phyloP scores from a whole-genome alignment of 2,329 filamentous ascomycete genomes.

The Penicillium sp. region DNA sequence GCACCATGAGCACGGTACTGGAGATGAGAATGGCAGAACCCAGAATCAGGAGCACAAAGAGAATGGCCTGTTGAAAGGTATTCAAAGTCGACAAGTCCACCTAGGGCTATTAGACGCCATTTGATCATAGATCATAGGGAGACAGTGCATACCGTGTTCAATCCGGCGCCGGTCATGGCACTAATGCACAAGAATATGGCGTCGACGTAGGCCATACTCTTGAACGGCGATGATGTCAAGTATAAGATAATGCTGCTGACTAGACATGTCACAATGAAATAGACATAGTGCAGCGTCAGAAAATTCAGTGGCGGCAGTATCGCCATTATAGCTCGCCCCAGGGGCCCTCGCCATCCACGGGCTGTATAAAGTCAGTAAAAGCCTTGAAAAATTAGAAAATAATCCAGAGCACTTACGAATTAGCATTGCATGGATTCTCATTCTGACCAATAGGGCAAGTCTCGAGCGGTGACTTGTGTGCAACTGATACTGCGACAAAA shows the following conservation, averaged over 20 bases:
- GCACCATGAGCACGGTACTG: slow-evolving; percentile 57
- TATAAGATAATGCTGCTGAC: slow-evolving; percentile 58
- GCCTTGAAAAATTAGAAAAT: background rate
- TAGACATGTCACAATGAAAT: slow-evolving; percentile 56
- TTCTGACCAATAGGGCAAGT: background rate
- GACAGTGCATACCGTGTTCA: slow-evolving; percentile 52
- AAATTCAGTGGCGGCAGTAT: slow-evolving; percentile 49
- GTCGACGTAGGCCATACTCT: slow-evolving; percentile 57
- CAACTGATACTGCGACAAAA: background rate
- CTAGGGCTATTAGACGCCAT: slow-evolving; percentile 16
- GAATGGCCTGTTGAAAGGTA: slow-evolving; percentile 61
- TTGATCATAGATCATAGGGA: background rate
- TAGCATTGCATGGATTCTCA: slow-evolving; percentile 2
- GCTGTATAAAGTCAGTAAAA: slow-evolving; percentile 12
- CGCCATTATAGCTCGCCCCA: slow-evolving; percentile 23
- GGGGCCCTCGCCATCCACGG: slow-evolving; percentile 16
- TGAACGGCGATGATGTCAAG: slow-evolving; percentile 47
- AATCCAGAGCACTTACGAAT: slow-evolving; percentile 6
- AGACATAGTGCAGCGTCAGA: slow-evolving; percentile 61
- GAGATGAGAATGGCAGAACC: slow-evolving; percentile 65
- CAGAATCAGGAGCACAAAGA: slow-evolving; percentile 61
- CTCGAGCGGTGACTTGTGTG: background rate
- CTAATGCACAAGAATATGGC: slow-evolving; percentile 62
- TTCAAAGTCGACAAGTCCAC: slow-evolving; percentile 55
- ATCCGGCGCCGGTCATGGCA: slow-evolving; percentile 62